A percentile compares a stretch with the other conserved stretches of the same genome.
phyloP scores from a whole-genome alignment of 2,329 filamentous ascomycete genomes.

The Spiromastix sp. region DNA sequence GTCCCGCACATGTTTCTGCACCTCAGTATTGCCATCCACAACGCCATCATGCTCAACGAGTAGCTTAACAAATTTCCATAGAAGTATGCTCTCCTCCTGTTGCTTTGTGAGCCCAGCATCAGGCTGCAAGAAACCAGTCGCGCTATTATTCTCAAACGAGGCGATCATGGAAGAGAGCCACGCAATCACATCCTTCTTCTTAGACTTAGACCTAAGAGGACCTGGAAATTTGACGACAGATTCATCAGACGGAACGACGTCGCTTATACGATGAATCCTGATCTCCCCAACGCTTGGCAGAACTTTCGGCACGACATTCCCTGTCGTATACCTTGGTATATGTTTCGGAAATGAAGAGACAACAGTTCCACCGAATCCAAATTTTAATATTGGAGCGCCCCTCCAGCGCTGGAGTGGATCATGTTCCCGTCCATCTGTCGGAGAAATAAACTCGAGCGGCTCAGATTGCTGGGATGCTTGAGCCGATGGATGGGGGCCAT shows the following conservation, averaged over 20 bases:
- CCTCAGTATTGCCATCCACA: slow-evolving; percentile 60
- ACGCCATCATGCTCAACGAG: slow-evolving; percentile 80
- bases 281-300: slow-evolving; percentile 75
- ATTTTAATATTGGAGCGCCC: slow-evolving; percentile 74
- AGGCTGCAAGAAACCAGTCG: slow-evolving; percentile 40
- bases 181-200: slow-evolving; percentile 82
- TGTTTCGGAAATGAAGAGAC: slow-evolving; percentile 82
- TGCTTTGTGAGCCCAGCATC: slow-evolving; percentile 52
- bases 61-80: slow-evolving; percentile 78
- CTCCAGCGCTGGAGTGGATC: slow-evolving; percentile 86
- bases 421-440: slow-evolving; percentile 45
- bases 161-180: slow-evolving; percentile 77
- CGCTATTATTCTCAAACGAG: slow-evolving; percentile 49
- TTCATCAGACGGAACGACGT: slow-evolving; percentile 61
- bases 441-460: slow-evolving; percentile 45
- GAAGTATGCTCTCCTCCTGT: slow-evolving; percentile 59
- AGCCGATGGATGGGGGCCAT: slow-evolving; percentile 28
- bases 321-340: slow-evolving; percentile 73
- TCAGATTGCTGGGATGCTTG: slow-evolving; percentile 35
- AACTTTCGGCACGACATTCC: slow-evolving; percentile 62
- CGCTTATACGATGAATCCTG: slow-evolving; percentile 63
- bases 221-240: slow-evolving; percentile 76
- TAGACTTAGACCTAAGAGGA: slow-evolving; percentile 76
- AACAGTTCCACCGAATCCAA: slow-evolving; percentile 76
- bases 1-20: slow-evolving; percentile 64